Conservation (phyloP, 2,329 filamentous ascomycete genomes). For the Stagonosporopsis chrysanthemi region DNA sequence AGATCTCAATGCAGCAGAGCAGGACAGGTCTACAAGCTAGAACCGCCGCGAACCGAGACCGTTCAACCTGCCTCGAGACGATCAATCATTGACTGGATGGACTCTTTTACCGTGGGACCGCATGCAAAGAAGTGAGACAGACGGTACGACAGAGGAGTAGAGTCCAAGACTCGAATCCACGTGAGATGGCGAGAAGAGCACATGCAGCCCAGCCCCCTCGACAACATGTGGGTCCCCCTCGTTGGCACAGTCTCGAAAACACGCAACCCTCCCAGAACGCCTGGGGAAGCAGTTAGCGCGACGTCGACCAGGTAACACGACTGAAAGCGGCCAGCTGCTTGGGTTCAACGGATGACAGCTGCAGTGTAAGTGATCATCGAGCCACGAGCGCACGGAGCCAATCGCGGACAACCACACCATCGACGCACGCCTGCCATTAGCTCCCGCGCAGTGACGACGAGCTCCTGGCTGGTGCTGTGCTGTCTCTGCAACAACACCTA, state of each 20-base stretch:
- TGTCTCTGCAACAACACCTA: conserved; percentile 1
- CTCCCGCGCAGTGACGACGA: conserved; percentile 20
- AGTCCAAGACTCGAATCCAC: neutral
- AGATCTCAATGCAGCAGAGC: no score
- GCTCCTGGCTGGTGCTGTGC: conserved; percentile 19
- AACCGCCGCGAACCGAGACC: no score
- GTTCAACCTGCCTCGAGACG: no score
- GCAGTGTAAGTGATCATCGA: conserved; percentile 19
- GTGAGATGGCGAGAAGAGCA: neutral
- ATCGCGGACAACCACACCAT: conserved; percentile 22
- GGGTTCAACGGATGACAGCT: conserved; percentile 30
- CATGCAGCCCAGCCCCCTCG: neutral
- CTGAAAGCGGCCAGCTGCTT: conserved; percentile 11
- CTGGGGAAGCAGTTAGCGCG: neutral
- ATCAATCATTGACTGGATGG: no score
- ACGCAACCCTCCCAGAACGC: neutral
- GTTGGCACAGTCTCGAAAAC: neutral
- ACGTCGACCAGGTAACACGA: conserved; percentile 1
- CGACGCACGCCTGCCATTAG: conserved; percentile 15
- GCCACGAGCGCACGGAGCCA: conserved; percentile 12
- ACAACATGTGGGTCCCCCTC: no score
- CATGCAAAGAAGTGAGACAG: no score
- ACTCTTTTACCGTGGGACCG: no score
- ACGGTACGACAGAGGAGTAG: no score
- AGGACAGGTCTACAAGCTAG: no score